A percentile compares a stretch with the other conserved stretches of the same genome.
Conservation (phyloP, 768 basidiomycete species). For the Mycena polygramma region DNA sequence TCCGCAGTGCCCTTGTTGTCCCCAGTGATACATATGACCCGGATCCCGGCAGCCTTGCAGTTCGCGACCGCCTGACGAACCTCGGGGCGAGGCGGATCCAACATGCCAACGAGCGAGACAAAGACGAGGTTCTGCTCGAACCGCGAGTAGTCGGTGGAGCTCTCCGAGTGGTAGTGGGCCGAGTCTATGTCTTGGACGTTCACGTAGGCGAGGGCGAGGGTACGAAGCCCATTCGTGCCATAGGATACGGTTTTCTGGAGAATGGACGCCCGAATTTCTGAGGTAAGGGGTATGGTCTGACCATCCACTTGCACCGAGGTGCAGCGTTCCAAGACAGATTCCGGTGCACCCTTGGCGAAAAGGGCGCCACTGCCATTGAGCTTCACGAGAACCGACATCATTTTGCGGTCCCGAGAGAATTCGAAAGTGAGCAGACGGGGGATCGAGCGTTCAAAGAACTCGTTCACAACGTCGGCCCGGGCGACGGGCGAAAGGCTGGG, state of each 20-base stretch:
- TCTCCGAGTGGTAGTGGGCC: slow-evolving; percentile 84
- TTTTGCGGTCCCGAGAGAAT: slow-evolving; percentile 98
- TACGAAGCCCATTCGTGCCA: slow-evolving; percentile 87
- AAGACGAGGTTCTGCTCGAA: slow-evolving; percentile 96
- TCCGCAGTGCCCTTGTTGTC: slow-evolving; percentile 99
- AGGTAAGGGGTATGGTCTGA: slow-evolving; percentile 73
- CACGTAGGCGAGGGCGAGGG: slow-evolving; percentile 91
- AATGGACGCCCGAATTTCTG: slow-evolving; percentile 69
- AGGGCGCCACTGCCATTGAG: slow-evolving; percentile 79
- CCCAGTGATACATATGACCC: slow-evolving; percentile 97
- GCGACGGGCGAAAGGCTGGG: slow-evolving; percentile 64
- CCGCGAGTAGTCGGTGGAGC: slow-evolving; percentile 83
- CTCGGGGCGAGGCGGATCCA: slow-evolving; percentile 97
- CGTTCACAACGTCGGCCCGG: slow-evolving; percentile 89
- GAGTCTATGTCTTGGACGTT: slow-evolving; percentile 83
- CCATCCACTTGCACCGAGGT: slow-evolving; percentile 78
- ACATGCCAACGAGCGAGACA: slow-evolving; percentile 96
- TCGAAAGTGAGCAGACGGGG: slow-evolving; percentile 94
- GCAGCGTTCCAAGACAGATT: slow-evolving; percentile 93
- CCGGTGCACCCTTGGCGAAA: slow-evolving; percentile 96
- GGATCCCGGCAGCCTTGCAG: slow-evolving; percentile 93
- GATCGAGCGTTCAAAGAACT: slow-evolving; percentile 81
- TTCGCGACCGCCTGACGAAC: slow-evolving; percentile 88
- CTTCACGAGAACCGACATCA: slow-evolving; percentile 96
- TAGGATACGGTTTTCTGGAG: slow-evolving; percentile 78